Evolutionary conservation across 768 basidiomycete species (phyloP).

Genomic region (Zangia roseola): DNA sequence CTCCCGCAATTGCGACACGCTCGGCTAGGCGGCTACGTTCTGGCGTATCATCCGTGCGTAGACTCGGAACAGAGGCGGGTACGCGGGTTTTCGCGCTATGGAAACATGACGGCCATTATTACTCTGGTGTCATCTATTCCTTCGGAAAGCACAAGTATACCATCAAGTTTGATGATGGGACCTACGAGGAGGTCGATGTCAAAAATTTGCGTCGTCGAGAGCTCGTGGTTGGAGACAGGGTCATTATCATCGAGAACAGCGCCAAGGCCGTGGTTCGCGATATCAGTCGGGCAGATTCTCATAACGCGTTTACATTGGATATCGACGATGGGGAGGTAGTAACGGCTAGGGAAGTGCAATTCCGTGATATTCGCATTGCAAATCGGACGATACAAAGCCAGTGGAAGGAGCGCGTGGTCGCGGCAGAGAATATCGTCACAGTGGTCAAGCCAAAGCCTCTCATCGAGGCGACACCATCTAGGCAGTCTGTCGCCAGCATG

Average conservation of each 20-base stretch:
- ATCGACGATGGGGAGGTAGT: conserved; percentile 38
- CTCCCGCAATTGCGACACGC: conserved; percentile 31
- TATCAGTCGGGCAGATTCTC: conserved; percentile 30
- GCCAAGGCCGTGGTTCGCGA: conserved; percentile 32
- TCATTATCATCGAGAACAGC: conserved; percentile 37
- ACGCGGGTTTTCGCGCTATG: conserved; percentile 73
- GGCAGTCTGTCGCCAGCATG: conserved; percentile 39
- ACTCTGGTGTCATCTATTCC: conserved; percentile 54
- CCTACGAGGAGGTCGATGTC: conserved; percentile 44
- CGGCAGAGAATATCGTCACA: conserved; percentile 42
- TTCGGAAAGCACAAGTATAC: conserved; percentile 36
- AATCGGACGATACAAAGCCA: conserved; percentile 45
- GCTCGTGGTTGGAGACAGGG: conserved; percentile 55
- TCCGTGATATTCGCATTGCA: conserved; percentile 49
- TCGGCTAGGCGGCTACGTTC: conserved; percentile 43
- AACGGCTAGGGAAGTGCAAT: conserved; percentile 25
- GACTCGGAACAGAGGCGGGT: conserved; percentile 22
- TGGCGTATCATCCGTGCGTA: conserved; percentile 26
- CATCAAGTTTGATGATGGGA: conserved; percentile 69
- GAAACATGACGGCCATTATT: conserved; percentile 59
- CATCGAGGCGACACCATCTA: conserved; percentile 49
- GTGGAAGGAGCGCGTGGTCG: conserved; percentile 56
- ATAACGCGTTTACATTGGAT: conserved; percentile 36
- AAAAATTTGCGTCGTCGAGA: conserved; percentile 54
- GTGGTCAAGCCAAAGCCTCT: conserved; percentile 35